Conservation (phyloP, 1,284 basidiomycete genomes). For the Tilletia indica region DNA sequence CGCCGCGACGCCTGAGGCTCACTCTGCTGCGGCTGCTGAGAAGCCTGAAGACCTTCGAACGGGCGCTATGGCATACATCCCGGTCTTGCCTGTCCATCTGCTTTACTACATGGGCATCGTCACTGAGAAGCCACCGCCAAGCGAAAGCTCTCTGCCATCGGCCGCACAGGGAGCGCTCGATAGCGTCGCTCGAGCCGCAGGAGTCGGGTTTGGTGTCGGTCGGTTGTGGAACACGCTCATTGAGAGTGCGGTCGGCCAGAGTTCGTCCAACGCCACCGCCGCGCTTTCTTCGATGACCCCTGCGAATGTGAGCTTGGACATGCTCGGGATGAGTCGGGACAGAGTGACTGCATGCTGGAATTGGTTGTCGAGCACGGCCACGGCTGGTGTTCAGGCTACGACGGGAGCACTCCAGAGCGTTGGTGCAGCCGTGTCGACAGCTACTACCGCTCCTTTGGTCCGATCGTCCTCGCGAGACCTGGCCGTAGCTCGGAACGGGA, state of each 20-base stretch:
- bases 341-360: not conserved
- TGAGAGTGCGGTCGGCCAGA: slow-evolving; percentile 1
- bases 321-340: not conserved
- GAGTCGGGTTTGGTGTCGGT: slow-evolving; percentile 10
- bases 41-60: slow-evolving; percentile 1
- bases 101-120: slow-evolving; percentile 17
- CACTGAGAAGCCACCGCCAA: not conserved
- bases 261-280: not conserved
- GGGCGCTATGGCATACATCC: slow-evolving; percentile 14
- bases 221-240: slow-evolving; percentile 13
- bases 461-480: not conserved
- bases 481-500: not conserved
- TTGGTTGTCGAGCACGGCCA: not conserved
- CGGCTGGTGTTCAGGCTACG: not conserved
- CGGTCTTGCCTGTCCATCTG: slow-evolving; percentile 9
- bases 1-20: not conserved
- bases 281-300: not conserved
- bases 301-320: slow-evolving; percentile 3
- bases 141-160: not conserved
- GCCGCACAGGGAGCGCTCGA: slow-evolving; percentile 14
- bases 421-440: not conserved
- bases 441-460: not conserved
- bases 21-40: not conserved
- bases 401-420: slow-evolving; percentile 11
- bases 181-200: slow-evolving; percentile 10